Evolutionary conservation across 495 filamentous ascomycete genomes (phyloP), one percentile per base, ranked within the genome.

Genomic region (Patellaria atrata): DNA sequence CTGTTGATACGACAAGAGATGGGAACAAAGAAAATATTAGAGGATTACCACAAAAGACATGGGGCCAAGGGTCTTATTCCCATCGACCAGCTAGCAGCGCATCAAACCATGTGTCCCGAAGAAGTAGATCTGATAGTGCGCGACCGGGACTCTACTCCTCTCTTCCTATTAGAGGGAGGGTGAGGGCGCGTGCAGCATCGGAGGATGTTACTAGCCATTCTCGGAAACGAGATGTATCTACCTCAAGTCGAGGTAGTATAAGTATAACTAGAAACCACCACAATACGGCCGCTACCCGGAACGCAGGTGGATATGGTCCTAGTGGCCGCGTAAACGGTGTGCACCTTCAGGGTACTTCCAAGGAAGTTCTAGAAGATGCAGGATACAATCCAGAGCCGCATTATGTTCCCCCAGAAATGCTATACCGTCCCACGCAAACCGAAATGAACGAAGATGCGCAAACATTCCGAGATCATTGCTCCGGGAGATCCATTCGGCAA

Each of bases 361-460:
- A n/a, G n/a, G n/a, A n/a, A n/a, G n/a, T n/a, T n/a, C n/a, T n/a
- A n/a, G n/a, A n/a, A 25, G 17, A 25, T 11, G 16, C 38, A 24
- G 24, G 54, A 54, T 20, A 42, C 37, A 15, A 34, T 56, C 37
- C 53, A 49, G 16, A 54, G 53, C 33, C 47, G 45, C 40, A 56
- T 9, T 53, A 48, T 12, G 32, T 24, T 5, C 45, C 36, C 3
- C 58, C 49, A 0, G 58, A 66, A 37, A 50, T 67, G 37, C 40
- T 70, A 4, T 67, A 67, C 40, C 53, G 59, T 24, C 71, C 67
- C 1, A 65, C 71, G 13, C 56, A 68, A 22, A 69, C 68, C 1
- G 67, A 74, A 43, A 46, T 77, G 37, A 47, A 70, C 9, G 59
- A 63, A 20, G 68, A 77, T 50, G 73, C 71, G 11, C 64, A 71